phyloP scores from a whole-genome alignment of 2,329 filamentous ascomycete genomes.

The Fusarium sp. region DNA sequence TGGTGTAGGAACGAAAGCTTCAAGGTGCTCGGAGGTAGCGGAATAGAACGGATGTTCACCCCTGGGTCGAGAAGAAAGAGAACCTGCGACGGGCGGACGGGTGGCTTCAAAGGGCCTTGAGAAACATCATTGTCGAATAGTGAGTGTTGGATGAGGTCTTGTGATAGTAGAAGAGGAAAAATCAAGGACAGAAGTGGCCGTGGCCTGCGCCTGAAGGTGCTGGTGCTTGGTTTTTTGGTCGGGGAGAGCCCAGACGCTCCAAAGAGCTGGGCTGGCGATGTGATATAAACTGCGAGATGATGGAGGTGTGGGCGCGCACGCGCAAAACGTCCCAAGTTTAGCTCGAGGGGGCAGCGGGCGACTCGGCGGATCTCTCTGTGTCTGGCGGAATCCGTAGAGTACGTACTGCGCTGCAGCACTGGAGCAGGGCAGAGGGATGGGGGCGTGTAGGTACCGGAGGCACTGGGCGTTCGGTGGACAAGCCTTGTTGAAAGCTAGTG shows the following conservation, averaged over 20 bases:
- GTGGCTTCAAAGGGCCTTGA: slow-evolving; percentile 45
- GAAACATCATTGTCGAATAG: slow-evolving; percentile 45
- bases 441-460: slow-evolving; percentile 40
- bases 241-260: slow-evolving; percentile 43
- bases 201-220: slow-evolving; percentile 42
- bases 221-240: slow-evolving; percentile 44
- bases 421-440: slow-evolving; percentile 27
- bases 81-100: slow-evolving; percentile 47
- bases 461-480: slow-evolving; percentile 43
- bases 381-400: slow-evolving; percentile 37
- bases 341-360: slow-evolving; percentile 44
- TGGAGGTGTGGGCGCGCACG: slow-evolving; percentile 48
- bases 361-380: slow-evolving; percentile 43
- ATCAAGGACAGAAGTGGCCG: slow-evolving; percentile 32
- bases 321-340: slow-evolving; percentile 48
- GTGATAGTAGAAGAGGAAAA: slow-evolving; percentile 4
- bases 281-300: slow-evolving; percentile 48
- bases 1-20: slow-evolving; percentile 32
- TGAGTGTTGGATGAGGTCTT: slow-evolving; percentile 24
- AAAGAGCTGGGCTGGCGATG: slow-evolving; percentile 48
- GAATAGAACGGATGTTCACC: slow-evolving; percentile 44
- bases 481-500: slow-evolving; percentile 41
- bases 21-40: slow-evolving; percentile 39
- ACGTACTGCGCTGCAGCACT: slow-evolving; percentile 19
- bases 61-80: slow-evolving; percentile 46